These are phyloP conservation scores for Cydonia oblonga DNA, from an alignment of 331 rosid genomes.

Conservation along the genomic window DNA sequence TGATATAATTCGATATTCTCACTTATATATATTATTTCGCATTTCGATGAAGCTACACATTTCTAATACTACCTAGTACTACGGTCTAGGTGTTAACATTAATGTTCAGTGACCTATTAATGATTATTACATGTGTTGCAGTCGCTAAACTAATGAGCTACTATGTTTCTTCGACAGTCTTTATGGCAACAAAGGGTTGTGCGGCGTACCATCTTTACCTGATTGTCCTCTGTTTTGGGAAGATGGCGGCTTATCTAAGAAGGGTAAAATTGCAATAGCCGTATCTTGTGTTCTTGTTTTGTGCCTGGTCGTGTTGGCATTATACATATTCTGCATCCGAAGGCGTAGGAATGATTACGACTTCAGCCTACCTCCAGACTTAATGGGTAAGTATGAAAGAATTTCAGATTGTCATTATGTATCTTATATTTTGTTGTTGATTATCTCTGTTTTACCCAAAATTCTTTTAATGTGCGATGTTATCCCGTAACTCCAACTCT, in stretches of 20 bases:
- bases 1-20: slow-evolving; percentile 2
- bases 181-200: slow-evolving; percentile 71
- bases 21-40: neutral
- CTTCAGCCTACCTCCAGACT: slow-evolving; percentile 81
- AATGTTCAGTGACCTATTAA: neutral
- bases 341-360: slow-evolving; percentile 77
- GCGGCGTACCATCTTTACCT: slow-evolving; percentile 74
- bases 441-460: no score
- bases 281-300: slow-evolving; percentile 43
- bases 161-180: slow-evolving; percentile 39
- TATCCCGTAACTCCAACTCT: no score
- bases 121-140: no score
- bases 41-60: neutral
- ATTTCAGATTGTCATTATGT: neutral
- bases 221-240: slow-evolving; percentile 82
- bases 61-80: no score
- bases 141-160: neutral
- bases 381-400: slow-evolving; percentile 52
- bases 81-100: neutral
- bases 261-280: slow-evolving; percentile 71
- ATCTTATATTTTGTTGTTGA: neutral
- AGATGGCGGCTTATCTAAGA: slow-evolving; percentile 56
- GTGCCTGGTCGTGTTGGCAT: slow-evolving; percentile 41
- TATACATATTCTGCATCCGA: slow-evolving; percentile 56
- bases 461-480: no score